These are phyloP conservation scores for Mallotus japonicus DNA, from an alignment of 441 rosid genomes.

Conservation along the genomic window DNA sequence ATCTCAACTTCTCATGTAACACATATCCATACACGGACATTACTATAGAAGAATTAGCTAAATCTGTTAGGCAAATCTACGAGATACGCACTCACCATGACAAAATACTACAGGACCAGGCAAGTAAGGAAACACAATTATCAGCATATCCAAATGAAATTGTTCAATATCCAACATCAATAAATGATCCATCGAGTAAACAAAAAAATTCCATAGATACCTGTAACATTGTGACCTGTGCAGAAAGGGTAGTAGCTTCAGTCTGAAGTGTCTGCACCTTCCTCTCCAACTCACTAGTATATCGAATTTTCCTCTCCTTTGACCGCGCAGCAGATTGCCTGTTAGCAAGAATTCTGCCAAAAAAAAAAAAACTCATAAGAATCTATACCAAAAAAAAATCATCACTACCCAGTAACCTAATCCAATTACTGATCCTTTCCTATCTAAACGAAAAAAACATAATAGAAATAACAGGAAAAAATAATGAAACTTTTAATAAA, in stretches of 20 bases:
- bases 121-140: too few species aligned
- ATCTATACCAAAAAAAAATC: not conserved
- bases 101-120: not conserved
- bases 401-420: not conserved
- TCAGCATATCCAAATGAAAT: not conserved
- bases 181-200: not conserved
- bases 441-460: not conserved
- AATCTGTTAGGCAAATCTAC: not conserved
- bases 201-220: conserved; percentile 31
- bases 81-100: not conserved
- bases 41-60: not conserved
- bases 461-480: not conserved
- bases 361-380: conserved; percentile 12
- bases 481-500: too few species aligned
- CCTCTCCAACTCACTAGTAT: conserved; percentile 82
- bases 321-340: conserved; percentile 96
- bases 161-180: not conserved
- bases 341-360: conserved; percentile 75
- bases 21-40: not conserved
- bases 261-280: conserved; percentile 94
- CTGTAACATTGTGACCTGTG: conserved; percentile 91
- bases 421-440: not conserved
- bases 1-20: not conserved
- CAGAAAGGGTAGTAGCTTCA: conserved; percentile 94
- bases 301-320: conserved; percentile 84